Evolutionary conservation across 805 yeast genomes (phyloP), one percentile per base, ranked within the genome.

Genomic region (Candida nitratophila): DNA sequence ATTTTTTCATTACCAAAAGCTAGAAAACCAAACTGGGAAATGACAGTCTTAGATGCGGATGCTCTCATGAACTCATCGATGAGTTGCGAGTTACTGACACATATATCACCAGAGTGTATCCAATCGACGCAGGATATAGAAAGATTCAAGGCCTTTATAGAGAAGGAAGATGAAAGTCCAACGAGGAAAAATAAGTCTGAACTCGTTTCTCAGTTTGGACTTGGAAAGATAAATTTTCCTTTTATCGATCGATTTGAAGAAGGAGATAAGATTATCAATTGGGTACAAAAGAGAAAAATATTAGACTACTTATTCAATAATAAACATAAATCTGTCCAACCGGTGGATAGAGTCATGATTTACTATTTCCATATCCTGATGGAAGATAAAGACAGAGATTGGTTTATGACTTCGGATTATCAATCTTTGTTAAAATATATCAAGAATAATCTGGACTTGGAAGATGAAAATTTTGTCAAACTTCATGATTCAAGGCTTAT

Each of bases 21-120:
- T 17, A 36, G 12, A 15, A 34, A 20, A 34, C 37, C 37, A 17
- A 5, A 34, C 8, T 47, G 47, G 26, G 48, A 41, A 22, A 15
- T 52, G 12, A 37, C 39, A 17, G 29, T 48, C 2, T 32, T 52
- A 22, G 47, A 49, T 36, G 45, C 44, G 8, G 20, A 31, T 3
- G 41, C 42, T 15, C 44, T 52, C 16, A 3, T 12, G 2, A 33
- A 38, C 20, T 38, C 43, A 9, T 40, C 40, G 22, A 35, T 50
- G 21, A 38, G 26, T 11, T 42, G 12, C 34, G 21, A 35, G 1
- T 42, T 50, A 12, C 24, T 50, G 6, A 17, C 34, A 2, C 26
- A 39, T 1, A 21, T 51, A 2, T 26, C 45, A 3, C 42, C 41
- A 15, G 55, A 53, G 39, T 29, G 47, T n/a, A 37, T 51, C 2